phyloP scores from a whole-genome alignment of 2,329 filamentous ascomycete species.

The Ceratocystis cacaofunesta region DNA sequence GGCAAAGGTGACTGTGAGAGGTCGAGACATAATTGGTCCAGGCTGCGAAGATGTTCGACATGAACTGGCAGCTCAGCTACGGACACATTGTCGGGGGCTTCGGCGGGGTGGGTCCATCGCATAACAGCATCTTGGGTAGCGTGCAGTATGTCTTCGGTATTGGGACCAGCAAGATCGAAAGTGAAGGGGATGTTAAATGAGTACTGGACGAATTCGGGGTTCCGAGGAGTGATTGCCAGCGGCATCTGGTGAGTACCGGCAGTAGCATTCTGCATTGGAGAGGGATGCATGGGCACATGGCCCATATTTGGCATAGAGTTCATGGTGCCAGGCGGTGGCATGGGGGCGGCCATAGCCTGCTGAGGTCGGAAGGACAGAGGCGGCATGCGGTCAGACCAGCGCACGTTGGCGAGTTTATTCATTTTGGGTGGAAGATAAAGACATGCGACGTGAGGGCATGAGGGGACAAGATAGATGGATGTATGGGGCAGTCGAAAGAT shows the following conservation, averaged over 20 bases:
- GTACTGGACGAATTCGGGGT: conserved; percentile 46
- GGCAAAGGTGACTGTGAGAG: conserved; percentile 57
- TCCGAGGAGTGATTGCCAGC: conserved; percentile 9
- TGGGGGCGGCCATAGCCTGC: conserved; percentile 10
- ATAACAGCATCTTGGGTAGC: conserved; percentile 76
- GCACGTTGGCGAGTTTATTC: conserved; percentile 59
- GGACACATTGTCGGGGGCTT: conserved; percentile 67
- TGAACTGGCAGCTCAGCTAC: conserved; percentile 88
- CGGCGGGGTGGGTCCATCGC: conserved; percentile 85
- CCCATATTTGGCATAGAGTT: conserved; percentile 15
- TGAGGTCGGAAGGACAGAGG: conserved; percentile 14
- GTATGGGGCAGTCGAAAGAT: background rate
- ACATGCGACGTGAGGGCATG: conserved; percentile 12
- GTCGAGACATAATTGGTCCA: conserved; percentile 67
- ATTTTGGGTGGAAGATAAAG: conserved; percentile 31
- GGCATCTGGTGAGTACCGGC: conserved; percentile 14
- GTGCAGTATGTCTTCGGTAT: conserved; percentile 88
- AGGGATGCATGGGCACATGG: conserved; percentile 31
- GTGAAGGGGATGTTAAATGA: conserved; percentile 97
- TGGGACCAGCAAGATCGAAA: conserved; percentile 79
- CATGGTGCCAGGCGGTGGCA: conserved; percentile 10
- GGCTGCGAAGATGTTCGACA: conserved; percentile 64
- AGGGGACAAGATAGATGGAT: background rate
- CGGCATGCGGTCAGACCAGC: conserved; percentile 53
- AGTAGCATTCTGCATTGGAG: conserved; percentile 19